These are phyloP conservation scores for Nepenthes alata DNA, from an alignment of 179 eudicot species.

Conservation along the genomic window DNA sequence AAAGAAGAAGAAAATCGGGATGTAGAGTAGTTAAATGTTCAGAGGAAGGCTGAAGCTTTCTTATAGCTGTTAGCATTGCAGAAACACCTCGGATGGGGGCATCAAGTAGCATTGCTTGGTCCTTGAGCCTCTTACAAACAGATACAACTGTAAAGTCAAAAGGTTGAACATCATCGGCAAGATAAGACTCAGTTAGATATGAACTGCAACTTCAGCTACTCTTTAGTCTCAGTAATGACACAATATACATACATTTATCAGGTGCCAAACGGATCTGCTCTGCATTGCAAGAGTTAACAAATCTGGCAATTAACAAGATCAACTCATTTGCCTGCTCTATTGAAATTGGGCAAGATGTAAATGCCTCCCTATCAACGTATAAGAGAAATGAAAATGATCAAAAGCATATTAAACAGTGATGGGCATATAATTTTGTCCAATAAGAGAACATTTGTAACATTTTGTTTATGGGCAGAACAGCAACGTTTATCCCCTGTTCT, in stretches of 20 bases:
- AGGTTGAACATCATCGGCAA: constrained; percentile 2
- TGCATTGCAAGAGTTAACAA: constrained; percentile 41
- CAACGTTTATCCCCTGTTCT: too few species aligned
- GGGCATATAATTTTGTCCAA: neutral
- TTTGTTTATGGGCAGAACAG: neutral
- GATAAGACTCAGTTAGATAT: constrained; percentile 4
- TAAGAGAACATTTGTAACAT: neutral
- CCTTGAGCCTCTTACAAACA: constrained; percentile 75
- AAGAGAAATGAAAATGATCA: constrained; percentile 1
- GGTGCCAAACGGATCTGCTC: constrained; percentile 77
- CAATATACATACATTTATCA: constrained; percentile 52
- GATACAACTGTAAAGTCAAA: constrained; percentile 41
- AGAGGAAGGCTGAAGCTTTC: constrained; percentile 57
- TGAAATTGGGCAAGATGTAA: constrained; percentile 28
- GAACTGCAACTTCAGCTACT: neutral
- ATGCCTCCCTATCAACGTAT: constrained; percentile 53
- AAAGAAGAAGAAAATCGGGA: constrained; percentile 75
- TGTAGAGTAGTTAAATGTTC: constrained; percentile 76
- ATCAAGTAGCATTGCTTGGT: constrained; percentile 47
- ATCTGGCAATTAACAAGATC: constrained; percentile 36
- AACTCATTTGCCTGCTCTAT: constrained; percentile 48
- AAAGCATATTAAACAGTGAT: neutral
- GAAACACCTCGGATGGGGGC: constrained; percentile 79
- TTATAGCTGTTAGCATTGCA: constrained; percentile 56
- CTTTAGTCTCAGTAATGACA: neutral